Evolutionary conservation across 2,329 filamentous ascomycete species (phyloP).

Genomic region (Amphichorda felina): DNA sequence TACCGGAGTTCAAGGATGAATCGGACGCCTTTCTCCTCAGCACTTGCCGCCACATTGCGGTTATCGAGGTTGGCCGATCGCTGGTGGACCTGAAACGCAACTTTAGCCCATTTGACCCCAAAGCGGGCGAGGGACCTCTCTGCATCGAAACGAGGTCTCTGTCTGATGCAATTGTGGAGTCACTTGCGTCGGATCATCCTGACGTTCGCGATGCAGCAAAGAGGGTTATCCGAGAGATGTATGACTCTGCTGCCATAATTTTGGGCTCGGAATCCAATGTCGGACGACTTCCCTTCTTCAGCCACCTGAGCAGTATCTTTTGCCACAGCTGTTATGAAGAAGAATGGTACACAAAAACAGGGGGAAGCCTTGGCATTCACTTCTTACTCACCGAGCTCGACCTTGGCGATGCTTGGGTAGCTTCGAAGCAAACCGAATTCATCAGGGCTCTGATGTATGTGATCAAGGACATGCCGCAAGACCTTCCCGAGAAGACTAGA

Average conservation of each 20-base stretch:
- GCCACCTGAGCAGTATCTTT: slow-evolving; percentile 69
- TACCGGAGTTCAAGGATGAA: slow-evolving; percentile 68
- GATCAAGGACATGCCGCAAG: slow-evolving; percentile 94
- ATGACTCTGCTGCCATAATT: slow-evolving; percentile 64
- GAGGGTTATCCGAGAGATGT: slow-evolving; percentile 64
- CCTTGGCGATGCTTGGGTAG: slow-evolving; percentile 74
- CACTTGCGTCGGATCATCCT: slow-evolving; percentile 71
- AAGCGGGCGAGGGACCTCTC: slow-evolving; percentile 75
- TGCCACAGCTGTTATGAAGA: slow-evolving; percentile 94
- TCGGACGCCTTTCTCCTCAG: slow-evolving; percentile 67
- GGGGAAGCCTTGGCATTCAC: slow-evolving; percentile 81
- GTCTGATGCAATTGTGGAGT: slow-evolving; percentile 83
- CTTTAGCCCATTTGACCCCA: slow-evolving; percentile 70
- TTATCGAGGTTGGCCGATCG: slow-evolving; percentile 81
- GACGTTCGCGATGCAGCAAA: slow-evolving; percentile 76
- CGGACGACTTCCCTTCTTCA: slow-evolving; percentile 73
- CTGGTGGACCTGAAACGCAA: slow-evolving; percentile 69
- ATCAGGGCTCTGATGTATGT: slow-evolving; percentile 90
- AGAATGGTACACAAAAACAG: slow-evolving; percentile 97
- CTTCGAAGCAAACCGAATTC: slow-evolving; percentile 74
- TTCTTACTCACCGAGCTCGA: slow-evolving; percentile 77
- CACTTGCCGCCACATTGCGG: slow-evolving; percentile 78
- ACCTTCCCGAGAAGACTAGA: slow-evolving; percentile 83
- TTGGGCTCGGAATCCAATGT: slow-evolving; percentile 65
- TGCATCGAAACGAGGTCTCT: slow-evolving; percentile 79